Evolutionary conservation across 768 basidiomycete genomes (phyloP).

Genomic region (Phylloporus sp.): DNA sequence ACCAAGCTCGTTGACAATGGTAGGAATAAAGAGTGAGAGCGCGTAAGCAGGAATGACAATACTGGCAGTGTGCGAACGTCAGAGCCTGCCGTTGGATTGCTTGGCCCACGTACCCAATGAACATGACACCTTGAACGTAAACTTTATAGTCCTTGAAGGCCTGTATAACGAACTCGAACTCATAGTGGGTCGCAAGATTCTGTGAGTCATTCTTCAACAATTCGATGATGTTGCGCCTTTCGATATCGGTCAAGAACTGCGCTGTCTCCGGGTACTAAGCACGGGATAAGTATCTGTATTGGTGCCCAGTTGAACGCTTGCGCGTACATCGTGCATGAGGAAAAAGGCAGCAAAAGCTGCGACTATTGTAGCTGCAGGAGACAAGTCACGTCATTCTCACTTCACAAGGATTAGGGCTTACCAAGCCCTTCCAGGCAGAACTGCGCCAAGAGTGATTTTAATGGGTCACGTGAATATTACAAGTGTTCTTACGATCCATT

Average conservation of each 20-base stretch:
- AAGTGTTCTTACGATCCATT: slow-evolving; percentile 2
- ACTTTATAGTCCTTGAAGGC: background rate
- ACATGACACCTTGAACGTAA: background rate
- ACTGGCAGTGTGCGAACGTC: background rate
- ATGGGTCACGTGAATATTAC: background rate
- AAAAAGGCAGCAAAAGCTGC: background rate
- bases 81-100: background rate
- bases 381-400: background rate
- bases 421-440: slow-evolving; percentile 2
- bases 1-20: slow-evolving; percentile 1
- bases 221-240: background rate
- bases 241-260: background rate
- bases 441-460: background rate
- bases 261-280: slow-evolving; percentile 2
- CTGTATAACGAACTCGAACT: background rate
- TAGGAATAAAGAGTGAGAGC: background rate
- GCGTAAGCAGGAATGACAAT: background rate
- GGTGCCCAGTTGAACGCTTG: background rate
- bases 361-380: background rate
- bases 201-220: background rate
- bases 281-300: background rate
- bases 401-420: background rate
- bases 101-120: background rate
- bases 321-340: background rate
- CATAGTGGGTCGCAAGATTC: slow-evolving; percentile 2